Percentiles rank a stretch among this genome's conserved stretches.
These are phyloP conservation scores for Eucalyptus shirleyi DNA, from an alignment of 345 rosid genomes.

Conservation along the genomic window DNA sequence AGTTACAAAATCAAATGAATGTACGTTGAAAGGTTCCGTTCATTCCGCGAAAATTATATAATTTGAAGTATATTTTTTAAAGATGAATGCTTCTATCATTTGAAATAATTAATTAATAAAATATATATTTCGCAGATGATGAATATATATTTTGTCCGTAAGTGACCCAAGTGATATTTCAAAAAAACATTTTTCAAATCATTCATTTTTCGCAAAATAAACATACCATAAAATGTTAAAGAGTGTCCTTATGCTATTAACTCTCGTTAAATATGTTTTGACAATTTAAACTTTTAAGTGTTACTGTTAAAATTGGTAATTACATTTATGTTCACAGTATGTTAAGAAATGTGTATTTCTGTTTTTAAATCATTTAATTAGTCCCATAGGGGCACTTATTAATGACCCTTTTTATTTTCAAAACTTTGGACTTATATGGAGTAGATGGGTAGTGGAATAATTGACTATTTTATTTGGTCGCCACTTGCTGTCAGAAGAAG, in stretches of 20 bases:
- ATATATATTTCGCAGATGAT: neutral
- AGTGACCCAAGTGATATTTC: neutral
- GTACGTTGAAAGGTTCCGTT: too few relatives aligned
- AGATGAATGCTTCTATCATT: too few relatives aligned
- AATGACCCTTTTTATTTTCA: too few relatives aligned
- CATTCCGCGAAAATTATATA: too few relatives aligned
- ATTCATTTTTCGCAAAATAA: too few relatives aligned
- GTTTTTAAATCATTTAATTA: neutral
- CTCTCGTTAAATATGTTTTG: neutral
- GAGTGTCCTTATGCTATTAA: neutral
- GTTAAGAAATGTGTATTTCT: neutral
- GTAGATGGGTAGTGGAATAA: neutral
- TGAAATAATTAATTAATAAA: too few relatives aligned
- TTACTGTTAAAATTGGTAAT: too few relatives aligned
- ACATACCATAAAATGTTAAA: too few relatives aligned
- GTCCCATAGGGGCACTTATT: too few relatives aligned
- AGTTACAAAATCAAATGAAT: neutral
- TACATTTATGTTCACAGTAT: neutral
- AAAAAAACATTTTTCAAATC: rapidly evolving
- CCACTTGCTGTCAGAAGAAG: neutral
- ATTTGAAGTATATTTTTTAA: too few relatives aligned
- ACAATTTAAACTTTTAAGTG: too few relatives aligned
- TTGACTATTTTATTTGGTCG: neutral
- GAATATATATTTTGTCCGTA: too few relatives aligned
- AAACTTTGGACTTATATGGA: neutral